A percentile compares a stretch with the other conserved stretches of the same genome.
phyloP scores from a whole-genome alignment of 768 basidiomycete genomes.

The Panaeolus cyanescens region DNA sequence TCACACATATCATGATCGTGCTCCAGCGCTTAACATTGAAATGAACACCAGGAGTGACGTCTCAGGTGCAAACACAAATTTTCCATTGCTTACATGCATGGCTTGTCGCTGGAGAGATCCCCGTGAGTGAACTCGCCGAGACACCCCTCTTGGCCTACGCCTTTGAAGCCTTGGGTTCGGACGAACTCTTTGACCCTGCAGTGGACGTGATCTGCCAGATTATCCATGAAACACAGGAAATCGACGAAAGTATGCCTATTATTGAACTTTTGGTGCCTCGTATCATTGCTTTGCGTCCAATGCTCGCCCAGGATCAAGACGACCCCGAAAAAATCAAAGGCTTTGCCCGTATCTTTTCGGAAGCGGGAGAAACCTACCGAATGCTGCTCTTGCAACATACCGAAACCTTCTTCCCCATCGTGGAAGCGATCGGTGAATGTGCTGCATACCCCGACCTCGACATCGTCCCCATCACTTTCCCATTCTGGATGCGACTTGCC shows the following conservation, averaged over 20 bases:
- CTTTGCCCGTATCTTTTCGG: slow-evolving; percentile 89
- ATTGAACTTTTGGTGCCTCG: slow-evolving; percentile 88
- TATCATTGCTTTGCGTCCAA: slow-evolving; percentile 72
- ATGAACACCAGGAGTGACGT: slow-evolving; percentile 71
- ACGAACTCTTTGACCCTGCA: slow-evolving; percentile 90
- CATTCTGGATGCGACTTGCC: slow-evolving; percentile 98
- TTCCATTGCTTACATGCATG: slow-evolving; percentile 87
- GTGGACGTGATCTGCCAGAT: slow-evolving; percentile 92
- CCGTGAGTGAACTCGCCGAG: slow-evolving; percentile 59
- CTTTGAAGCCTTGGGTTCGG: slow-evolving; percentile 82
- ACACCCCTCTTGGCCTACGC: slow-evolving; percentile 81
- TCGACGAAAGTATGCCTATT: slow-evolving; percentile 89
- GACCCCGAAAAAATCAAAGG: slow-evolving; percentile 91
- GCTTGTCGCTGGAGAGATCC: slow-evolving; percentile 86
- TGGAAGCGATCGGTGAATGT: slow-evolving; percentile 92
- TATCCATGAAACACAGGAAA: slow-evolving; percentile 97
- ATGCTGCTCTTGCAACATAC: slow-evolving; percentile 85
- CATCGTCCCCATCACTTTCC: slow-evolving; percentile 96
- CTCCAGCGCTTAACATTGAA: slow-evolving; percentile 2
- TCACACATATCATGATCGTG: background rate
- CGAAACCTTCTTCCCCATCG: slow-evolving; percentile 91
- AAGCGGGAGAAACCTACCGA: slow-evolving; percentile 97
- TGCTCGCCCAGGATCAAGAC: slow-evolving; percentile 60
- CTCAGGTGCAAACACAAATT: slow-evolving; percentile 74
- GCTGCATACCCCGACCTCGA: slow-evolving; percentile 93